phyloP scores from a whole-genome alignment of 352 stramenopile species.

The Globisporangium alternatum region DNA sequence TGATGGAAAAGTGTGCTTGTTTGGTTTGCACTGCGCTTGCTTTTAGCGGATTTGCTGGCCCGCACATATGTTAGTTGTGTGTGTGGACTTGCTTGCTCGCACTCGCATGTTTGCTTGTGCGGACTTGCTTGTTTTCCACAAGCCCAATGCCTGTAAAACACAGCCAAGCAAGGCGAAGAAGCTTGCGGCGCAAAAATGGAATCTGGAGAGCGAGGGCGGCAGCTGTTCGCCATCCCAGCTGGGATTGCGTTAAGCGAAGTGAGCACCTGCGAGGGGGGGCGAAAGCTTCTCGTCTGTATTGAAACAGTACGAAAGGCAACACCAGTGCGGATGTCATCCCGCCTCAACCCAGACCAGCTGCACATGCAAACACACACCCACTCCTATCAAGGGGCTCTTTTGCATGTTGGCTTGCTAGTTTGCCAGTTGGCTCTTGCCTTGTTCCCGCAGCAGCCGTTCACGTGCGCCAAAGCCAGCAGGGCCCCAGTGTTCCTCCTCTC shows the following conservation, averaged over 20 bases:
- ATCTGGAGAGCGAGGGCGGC: constrained; percentile 10
- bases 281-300: background rate
- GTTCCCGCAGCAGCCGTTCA: background rate
- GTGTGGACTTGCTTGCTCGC: background rate
- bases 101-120: background rate
- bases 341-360: constrained; percentile 8
- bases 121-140: too few relatives aligned
- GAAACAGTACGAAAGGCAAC: too few relatives aligned
- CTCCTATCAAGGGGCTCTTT: constrained; percentile 9
- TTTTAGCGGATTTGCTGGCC: background rate
- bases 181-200: constrained; percentile 1
- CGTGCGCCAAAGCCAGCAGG: constrained; percentile 5
- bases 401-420: constrained; percentile 1
- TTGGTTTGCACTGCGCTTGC: background rate
- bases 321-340: background rate
- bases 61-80: background rate
- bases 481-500: background rate
- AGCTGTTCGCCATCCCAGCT: constrained; percentile 9
- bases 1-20: background rate
- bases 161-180: background rate
- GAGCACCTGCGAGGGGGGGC: background rate
- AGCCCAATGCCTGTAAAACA: background rate
- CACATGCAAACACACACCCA: constrained; percentile 9
- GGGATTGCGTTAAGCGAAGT: constrained; percentile 11
- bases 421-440: background rate